Percentiles rank a stretch among this genome's conserved stretches.
Conservation (phyloP, 352 stramenopile species). For the Phytophthora lateralis region DNA sequence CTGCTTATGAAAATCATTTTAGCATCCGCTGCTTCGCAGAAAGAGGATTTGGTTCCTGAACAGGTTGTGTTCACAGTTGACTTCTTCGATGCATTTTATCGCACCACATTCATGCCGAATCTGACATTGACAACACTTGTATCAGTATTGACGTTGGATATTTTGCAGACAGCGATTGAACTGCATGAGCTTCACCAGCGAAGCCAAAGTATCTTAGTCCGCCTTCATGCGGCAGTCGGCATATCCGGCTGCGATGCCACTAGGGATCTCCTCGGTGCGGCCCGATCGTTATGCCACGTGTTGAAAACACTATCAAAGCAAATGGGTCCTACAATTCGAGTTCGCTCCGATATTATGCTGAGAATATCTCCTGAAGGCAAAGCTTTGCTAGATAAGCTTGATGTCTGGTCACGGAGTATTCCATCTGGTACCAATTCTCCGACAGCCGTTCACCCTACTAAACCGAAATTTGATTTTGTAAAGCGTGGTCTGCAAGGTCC, state of each 20-base stretch:
- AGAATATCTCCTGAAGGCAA: neutral
- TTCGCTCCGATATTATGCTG: neutral
- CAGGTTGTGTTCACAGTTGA: conserved; percentile 6
- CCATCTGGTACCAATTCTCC: too few relatives aligned
- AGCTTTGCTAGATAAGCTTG: too few relatives aligned
- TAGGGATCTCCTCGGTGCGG: neutral
- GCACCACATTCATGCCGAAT: conserved; percentile 1
- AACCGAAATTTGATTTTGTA: too few relatives aligned
- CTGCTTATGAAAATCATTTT: neutral
- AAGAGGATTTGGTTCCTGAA: neutral
- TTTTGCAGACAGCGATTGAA: neutral
- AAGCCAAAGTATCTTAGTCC: neutral
- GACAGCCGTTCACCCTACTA: too few relatives aligned
- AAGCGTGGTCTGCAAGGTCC: too few relatives aligned
- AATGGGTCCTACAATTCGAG: neutral
- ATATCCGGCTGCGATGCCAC: neutral
- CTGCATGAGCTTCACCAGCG: neutral
- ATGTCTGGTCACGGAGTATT: too few relatives aligned
- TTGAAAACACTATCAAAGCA: neutral
- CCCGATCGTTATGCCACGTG: neutral
- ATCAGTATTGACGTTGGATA: neutral
- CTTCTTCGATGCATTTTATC: conserved; percentile 10
- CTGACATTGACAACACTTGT: neutral
- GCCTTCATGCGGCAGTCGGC: neutral
- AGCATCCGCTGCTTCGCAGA: neutral